phyloP scores from a whole-genome alignment of 2,329 filamentous ascomycete species.

The Beauveria varroae region DNA sequence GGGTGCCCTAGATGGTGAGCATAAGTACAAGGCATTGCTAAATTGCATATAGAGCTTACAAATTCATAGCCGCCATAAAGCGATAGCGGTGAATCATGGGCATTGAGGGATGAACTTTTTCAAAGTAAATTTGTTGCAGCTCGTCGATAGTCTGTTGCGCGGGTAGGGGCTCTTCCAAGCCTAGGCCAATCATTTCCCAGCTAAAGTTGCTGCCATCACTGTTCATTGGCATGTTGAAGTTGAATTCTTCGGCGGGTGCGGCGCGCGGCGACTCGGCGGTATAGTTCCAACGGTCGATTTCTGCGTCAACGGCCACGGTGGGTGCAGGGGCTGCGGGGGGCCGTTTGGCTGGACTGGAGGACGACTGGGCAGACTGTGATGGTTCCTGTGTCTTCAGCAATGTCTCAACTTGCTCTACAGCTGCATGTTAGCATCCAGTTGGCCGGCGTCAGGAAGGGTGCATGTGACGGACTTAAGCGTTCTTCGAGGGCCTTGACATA shows the following conservation, averaged over 20 bases:
- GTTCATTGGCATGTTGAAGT: slow-evolving; percentile 46
- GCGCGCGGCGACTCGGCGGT: slow-evolving; percentile 45
- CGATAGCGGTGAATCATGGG: slow-evolving; percentile 87
- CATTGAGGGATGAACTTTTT: slow-evolving; percentile 77
- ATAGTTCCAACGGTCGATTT: slow-evolving; percentile 49
- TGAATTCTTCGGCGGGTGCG: slow-evolving; percentile 47
- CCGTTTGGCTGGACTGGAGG: not conserved
- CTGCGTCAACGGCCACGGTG: slow-evolving; percentile 37
- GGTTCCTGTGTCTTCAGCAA: slow-evolving; percentile 74
- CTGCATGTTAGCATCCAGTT: slow-evolving; percentile 12
- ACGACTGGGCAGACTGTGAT: slow-evolving; percentile 14
- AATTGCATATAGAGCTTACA: slow-evolving; percentile 38
- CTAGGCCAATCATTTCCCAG: slow-evolving; percentile 68
- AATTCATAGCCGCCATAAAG: slow-evolving; percentile 81
- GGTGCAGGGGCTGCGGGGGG: slow-evolving; percentile 19
- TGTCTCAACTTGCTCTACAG: slow-evolving; percentile 82
- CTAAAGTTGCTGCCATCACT: slow-evolving; percentile 53
- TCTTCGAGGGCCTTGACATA: slow-evolving; percentile 94
- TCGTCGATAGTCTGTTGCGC: slow-evolving; percentile 66
- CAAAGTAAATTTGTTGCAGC: slow-evolving; percentile 82
- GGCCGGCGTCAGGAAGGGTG: not conserved
- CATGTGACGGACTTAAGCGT: slow-evolving; percentile 62
- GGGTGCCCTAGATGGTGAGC: slow-evolving; percentile 48
- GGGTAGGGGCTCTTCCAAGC: slow-evolving; percentile 51
- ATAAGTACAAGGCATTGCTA: not conserved